A percentile compares a stretch with the other conserved stretches of the same genome.
These are phyloP conservation scores for Sugiyamaella neomexicana DNA, from an alignment of 1,139 yeast genomes.

Conservation along the genomic window DNA sequence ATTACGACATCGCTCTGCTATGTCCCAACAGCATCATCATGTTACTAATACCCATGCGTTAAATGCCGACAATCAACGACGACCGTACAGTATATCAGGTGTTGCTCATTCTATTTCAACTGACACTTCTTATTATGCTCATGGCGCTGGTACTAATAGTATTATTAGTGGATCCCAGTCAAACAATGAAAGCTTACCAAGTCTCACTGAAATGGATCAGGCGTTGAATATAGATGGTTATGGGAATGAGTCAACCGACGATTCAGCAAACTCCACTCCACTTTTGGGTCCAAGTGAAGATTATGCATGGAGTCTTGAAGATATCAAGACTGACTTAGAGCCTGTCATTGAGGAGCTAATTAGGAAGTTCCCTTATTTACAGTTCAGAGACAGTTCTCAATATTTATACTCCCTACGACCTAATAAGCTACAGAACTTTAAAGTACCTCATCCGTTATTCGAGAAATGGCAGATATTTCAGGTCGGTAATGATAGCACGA, in stretches of 20 bases:
- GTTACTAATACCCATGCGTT: conserved; percentile 8
- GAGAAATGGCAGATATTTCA: conserved; percentile 43
- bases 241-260: conserved; percentile 11
- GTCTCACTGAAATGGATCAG: conserved; percentile 17
- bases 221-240: conserved; percentile 13
- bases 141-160: conserved; percentile 6
- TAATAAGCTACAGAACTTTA: conserved; percentile 28
- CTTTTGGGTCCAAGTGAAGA: conserved; percentile 31
- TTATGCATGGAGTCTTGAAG: conserved; percentile 40
- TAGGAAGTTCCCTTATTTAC: conserved; percentile 33
- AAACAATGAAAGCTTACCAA: conserved; percentile 26
- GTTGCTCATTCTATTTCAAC: conserved; percentile 8
- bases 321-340: conserved; percentile 38
- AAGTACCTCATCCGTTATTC: conserved; percentile 33
- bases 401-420: conserved; percentile 30
- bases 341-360: conserved; percentile 40
- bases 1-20: conserved; percentile 20
- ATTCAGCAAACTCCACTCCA: conserved; percentile 22
- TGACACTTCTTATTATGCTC: conserved; percentile 3
- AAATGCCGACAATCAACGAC: conserved; percentile 2
- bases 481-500: conserved; percentile 35
- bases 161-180: conserved; percentile 13
- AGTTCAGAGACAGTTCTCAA: conserved; percentile 27
- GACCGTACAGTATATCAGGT: conserved; percentile 19
- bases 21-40: not conserved